Conservation (phyloP, 805 yeast genomes). For the Lipomyces orientalis region DNA sequence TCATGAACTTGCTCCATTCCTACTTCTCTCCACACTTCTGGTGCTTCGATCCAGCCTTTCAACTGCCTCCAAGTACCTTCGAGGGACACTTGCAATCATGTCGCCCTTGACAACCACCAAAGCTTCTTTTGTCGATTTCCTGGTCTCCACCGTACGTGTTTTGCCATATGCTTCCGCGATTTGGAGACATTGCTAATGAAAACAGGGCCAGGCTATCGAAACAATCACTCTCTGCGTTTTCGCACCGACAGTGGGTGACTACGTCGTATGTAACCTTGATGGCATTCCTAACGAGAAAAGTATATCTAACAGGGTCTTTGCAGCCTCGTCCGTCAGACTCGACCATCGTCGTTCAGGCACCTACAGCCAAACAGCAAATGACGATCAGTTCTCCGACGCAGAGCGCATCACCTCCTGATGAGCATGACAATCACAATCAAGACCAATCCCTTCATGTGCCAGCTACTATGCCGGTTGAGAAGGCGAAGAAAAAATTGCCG, state of each 20-base stretch:
- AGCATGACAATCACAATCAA: neutral
- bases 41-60: neutral
- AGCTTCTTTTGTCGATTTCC: neutral
- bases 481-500: neutral
- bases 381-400: neutral
- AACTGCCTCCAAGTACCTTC: neutral
- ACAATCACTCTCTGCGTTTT: neutral
- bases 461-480: neutral
- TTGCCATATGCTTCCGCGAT: neutral
- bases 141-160: neutral
- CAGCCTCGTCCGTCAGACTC: neutral
- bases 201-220: neutral
- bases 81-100: neutral
- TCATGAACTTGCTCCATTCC: neutral
- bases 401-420: neutral
- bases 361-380: conserved; percentile 1
- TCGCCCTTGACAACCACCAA: neutral
- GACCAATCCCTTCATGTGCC: neutral
- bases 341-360: conserved; percentile 1
- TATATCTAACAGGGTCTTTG: neutral
- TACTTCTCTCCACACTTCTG: neutral
- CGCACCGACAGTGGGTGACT: neutral
- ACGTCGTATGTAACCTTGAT: neutral
- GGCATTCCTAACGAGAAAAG: neutral
- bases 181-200: neutral